Conservation (phyloP, 306 rosid genomes). For the Casuarina glauca region DNA sequence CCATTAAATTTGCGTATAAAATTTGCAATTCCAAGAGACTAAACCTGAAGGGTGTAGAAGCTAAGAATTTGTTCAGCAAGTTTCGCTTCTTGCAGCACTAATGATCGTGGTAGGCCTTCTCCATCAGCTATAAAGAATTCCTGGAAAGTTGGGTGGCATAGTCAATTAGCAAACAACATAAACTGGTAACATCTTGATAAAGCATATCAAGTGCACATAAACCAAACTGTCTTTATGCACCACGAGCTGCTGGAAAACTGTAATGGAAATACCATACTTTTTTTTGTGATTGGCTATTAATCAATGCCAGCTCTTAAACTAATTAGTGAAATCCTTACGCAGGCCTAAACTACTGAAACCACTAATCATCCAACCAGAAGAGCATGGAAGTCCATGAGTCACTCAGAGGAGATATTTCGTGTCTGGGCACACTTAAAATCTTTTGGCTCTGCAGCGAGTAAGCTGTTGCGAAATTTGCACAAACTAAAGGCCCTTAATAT, state of each 20-base stretch:
- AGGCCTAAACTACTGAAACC: not conserved
- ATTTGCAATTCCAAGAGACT: constrained; percentile 11
- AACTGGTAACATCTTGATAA: not conserved
- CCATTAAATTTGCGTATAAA: not conserved
- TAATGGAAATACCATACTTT: not conserved
- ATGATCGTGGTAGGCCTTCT: constrained; percentile 52
- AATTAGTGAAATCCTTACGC: not conserved
- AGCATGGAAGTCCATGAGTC: not conserved
- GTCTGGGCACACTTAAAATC: not conserved
- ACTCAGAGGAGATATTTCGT: not conserved
- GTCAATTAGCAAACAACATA: not conserved
- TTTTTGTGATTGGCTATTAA: not conserved
- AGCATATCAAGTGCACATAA: not conserved
- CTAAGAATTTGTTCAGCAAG: constrained; percentile 43
- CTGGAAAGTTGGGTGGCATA: constrained; percentile 25
- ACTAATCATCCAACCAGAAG: not conserved
- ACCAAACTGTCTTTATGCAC: not conserved
- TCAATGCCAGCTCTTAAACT: not conserved
- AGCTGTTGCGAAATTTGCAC: not conserved
- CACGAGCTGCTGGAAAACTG: not conserved
- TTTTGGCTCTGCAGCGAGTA: not conserved
- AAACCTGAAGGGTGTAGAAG: constrained; percentile 54
- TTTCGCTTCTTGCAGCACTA: constrained; percentile 49
- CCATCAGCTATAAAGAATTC: constrained; percentile 59
- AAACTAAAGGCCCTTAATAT: not conserved